These are phyloP conservation scores for Kwoniella heveanensis DNA, from an alignment of 768 basidiomycete genomes.

Conservation along the genomic window DNA sequence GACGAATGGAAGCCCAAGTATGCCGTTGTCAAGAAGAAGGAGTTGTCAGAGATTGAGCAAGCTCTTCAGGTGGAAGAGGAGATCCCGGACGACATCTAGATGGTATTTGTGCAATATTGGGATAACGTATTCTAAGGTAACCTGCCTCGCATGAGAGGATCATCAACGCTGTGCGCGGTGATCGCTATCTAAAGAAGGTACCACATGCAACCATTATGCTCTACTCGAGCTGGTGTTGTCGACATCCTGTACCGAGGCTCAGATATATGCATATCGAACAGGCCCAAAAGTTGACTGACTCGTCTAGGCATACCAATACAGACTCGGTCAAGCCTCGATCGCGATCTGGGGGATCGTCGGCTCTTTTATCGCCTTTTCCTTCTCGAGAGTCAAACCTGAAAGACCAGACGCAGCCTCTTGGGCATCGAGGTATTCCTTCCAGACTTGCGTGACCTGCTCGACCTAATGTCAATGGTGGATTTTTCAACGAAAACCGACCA, in stretches of 20 bases:
- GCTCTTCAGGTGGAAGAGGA: conserved; percentile 15
- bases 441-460: conserved; percentile 25
- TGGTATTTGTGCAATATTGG: too few species aligned
- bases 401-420: neutral
- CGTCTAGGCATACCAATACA: neutral
- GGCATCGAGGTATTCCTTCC: conserved; percentile 12
- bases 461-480: too few species aligned
- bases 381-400: neutral
- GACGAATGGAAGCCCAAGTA: conserved; percentile 19
- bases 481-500: too few species aligned
- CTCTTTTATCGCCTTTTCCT: neutral
- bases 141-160: neutral
- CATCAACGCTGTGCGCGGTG: conserved; percentile 1
- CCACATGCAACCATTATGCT: too few species aligned
- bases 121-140: too few species aligned
- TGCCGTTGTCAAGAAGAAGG: conserved; percentile 25
- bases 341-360: neutral
- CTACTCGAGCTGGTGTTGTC: too few species aligned
- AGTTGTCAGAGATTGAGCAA: conserved; percentile 18
- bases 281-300: too few species aligned
- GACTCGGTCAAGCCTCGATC: neutral
- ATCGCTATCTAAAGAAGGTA: neutral
- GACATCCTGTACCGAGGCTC: too few species aligned
- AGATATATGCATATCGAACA: too few species aligned
- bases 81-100: conserved; percentile 1